Evolutionary conservation across 2,329 filamentous ascomycete genomes (phyloP).

Genomic region (Sclerotinia spermophila): DNA sequence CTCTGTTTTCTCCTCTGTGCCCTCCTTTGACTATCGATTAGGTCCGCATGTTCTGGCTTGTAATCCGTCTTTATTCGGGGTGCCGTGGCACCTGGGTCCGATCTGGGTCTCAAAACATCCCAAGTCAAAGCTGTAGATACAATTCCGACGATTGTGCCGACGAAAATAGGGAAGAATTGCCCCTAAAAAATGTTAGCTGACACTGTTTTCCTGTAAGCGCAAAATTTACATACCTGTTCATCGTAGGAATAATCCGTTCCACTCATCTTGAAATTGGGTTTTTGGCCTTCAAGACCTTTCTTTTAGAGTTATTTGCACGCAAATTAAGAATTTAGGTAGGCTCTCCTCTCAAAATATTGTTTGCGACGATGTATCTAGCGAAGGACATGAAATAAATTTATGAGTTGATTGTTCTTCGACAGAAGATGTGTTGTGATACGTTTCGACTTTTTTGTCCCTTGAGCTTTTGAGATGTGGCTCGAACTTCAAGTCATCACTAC

Average conservation of each 20-base stretch:
- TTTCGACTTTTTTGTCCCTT: conserved; percentile 11
- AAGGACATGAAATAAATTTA: conserved; percentile 13
- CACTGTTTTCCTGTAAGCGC: not conserved
- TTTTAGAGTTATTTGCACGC: conserved; percentile 26
- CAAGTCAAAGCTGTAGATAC: conserved; percentile 90
- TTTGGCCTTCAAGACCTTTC: conserved; percentile 28
- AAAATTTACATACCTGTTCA: conserved; percentile 61
- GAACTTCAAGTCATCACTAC: not conserved
- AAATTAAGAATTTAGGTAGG: conserved; percentile 12
- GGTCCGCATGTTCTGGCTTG: conserved; percentile 74
- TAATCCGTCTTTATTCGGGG: conserved; percentile 79
- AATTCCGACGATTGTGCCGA: conserved; percentile 83
- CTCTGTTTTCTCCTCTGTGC: conserved; percentile 88
- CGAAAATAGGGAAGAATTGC: conserved; percentile 99
- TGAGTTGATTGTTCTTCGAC: not conserved
- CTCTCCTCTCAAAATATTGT: not conserved
- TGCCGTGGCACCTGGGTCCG: conserved; percentile 72
- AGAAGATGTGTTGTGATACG: conserved; percentile 6
- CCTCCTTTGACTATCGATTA: conserved; percentile 77
- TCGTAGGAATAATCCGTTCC: conserved; percentile 91
- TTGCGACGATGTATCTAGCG: not conserved
- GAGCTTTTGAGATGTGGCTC: conserved; percentile 20
- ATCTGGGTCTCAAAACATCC: conserved; percentile 75
- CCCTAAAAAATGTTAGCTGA: conserved; percentile 50
- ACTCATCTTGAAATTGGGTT: conserved; percentile 35